Percentiles rank a stretch among this genome's conserved stretches.
Evolutionary conservation across 2,329 filamentous ascomycete species (phyloP).

Genomic region (Nemania bipapillata): DNA sequence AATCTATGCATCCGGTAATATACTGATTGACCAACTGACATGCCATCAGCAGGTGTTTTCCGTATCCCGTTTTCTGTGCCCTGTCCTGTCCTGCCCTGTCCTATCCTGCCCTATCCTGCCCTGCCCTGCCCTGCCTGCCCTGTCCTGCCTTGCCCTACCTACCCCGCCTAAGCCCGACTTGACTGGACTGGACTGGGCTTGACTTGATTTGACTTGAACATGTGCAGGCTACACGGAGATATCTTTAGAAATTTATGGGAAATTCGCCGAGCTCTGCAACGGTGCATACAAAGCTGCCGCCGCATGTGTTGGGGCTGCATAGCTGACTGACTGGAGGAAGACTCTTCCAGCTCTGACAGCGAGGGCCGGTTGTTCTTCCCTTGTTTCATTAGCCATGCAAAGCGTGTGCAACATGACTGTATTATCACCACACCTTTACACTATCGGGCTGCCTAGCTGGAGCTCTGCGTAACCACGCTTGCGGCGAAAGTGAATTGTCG

Average conservation of each 20-base stretch:
- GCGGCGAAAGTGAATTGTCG: conserved; percentile 32
- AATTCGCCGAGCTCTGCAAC: conserved; percentile 22
- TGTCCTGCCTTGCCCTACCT: conserved; percentile 2
- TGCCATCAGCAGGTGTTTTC: conserved; percentile 25
- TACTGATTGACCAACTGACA: conserved; percentile 26
- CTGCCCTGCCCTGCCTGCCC: conserved; percentile 1
- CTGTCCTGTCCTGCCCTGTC: conserved; percentile 22
- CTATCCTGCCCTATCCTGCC: conserved; percentile 7
- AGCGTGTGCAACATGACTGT: conserved; percentile 38
- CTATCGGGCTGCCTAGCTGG: conserved; percentile 32
- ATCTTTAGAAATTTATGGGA: conserved; percentile 23
- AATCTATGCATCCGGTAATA: conserved; percentile 24
- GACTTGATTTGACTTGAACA: not conserved
- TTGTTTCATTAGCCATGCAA: conserved; percentile 34
- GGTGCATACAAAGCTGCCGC: conserved; percentile 16
- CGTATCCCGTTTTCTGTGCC: conserved; percentile 12
- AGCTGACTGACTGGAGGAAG: conserved; percentile 16
- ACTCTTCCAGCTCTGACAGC: not conserved
- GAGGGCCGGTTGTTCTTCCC: conserved; percentile 18
- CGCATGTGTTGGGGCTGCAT: conserved; percentile 22
- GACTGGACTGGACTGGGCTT: not conserved
- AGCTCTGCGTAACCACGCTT: conserved; percentile 39
- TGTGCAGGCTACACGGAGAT: conserved; percentile 28
- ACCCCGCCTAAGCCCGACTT: not conserved
- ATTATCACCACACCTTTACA: conserved; percentile 28